Evolutionary conservation across 2,329 filamentous ascomycete genomes (phyloP).

Genomic region (Paecilomyces dactylethromorphus): DNA sequence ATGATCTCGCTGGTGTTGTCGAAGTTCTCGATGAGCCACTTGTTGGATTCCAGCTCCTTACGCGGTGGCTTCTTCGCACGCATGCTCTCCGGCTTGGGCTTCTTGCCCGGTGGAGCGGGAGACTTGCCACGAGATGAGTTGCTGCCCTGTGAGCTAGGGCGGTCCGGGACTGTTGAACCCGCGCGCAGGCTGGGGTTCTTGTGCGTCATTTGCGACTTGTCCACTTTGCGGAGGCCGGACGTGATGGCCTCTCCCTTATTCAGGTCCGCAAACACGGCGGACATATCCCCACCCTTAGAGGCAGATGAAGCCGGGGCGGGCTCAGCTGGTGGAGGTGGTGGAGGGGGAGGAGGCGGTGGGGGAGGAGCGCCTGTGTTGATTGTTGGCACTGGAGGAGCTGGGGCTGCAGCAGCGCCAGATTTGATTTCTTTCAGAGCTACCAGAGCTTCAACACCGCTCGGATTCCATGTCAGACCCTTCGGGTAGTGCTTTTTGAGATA

Average conservation of each 20-base stretch:
- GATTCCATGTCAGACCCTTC: conserved; percentile 77
- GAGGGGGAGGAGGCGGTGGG: conserved; percentile 28
- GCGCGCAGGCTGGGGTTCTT: conserved; percentile 88
- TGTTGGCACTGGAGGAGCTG: conserved; percentile 26
- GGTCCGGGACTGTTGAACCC: conserved; percentile 59
- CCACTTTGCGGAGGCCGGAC: conserved; percentile 82
- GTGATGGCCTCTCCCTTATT: conserved; percentile 89
- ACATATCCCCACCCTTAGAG: conserved; percentile 57
- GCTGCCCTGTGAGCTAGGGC: conserved; percentile 47
- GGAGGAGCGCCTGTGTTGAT: conserved; percentile 46
- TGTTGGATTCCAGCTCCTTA: conserved; percentile 78
- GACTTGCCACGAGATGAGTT: conserved; percentile 65
- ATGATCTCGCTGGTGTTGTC: conserved; percentile 69
- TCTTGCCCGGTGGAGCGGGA: conserved; percentile 74
- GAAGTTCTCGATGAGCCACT: conserved; percentile 95
- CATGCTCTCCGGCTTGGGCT: conserved; percentile 81
- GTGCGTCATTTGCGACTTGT: conserved; percentile 94
- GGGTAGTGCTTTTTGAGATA: conserved; percentile 81
- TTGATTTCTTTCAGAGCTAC: conserved; percentile 60
- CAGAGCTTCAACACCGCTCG: conserved; percentile 64
- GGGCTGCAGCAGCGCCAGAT: conserved; percentile 23
- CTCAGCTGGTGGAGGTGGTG: conserved; percentile 44
- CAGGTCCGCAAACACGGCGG: conserved; percentile 83
- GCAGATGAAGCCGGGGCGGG: conserved; percentile 44
- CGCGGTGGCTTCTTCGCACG: conserved; percentile 72